These are phyloP conservation scores for Akanthomyces uredinophilus DNA, from an alignment of 2,329 filamentous ascomycete genomes.

Conservation along the genomic window DNA sequence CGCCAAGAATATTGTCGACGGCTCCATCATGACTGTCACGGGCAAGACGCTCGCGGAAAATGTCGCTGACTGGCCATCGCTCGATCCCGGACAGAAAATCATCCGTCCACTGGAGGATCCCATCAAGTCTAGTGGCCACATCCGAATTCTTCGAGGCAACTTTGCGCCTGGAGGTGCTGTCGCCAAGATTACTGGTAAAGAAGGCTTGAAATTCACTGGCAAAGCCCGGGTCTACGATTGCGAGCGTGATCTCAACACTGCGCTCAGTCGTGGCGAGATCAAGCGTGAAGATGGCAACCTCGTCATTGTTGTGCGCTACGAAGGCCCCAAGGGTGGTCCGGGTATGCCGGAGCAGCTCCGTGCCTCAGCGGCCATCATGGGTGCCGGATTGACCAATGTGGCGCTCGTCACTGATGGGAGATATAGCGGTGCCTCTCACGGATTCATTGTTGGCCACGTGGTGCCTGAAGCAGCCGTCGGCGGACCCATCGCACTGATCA, in stretches of 20 bases:
- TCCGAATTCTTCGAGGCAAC: slow-evolving; percentile 78
- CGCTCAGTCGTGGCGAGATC: slow-evolving; percentile 64
- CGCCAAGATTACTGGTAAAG: slow-evolving; percentile 90
- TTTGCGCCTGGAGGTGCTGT: slow-evolving; percentile 78
- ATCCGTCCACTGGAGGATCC: slow-evolving; percentile 64
- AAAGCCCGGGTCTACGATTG: slow-evolving; percentile 80
- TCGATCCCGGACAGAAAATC: slow-evolving; percentile 74
- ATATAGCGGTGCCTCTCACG: slow-evolving; percentile 83
- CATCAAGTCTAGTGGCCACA: slow-evolving; percentile 75
- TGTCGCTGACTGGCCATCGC: slow-evolving; percentile 67
- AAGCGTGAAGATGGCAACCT: slow-evolving; percentile 61
- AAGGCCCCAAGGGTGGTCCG: slow-evolving; percentile 87
- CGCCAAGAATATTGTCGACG: slow-evolving; percentile 69
- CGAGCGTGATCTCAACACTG: slow-evolving; percentile 71
- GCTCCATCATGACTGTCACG: slow-evolving; percentile 73
- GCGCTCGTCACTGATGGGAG: slow-evolving; percentile 89
- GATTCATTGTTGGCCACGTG: slow-evolving; percentile 91
- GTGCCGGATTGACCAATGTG: slow-evolving; percentile 79
- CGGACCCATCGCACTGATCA: slow-evolving; percentile 79
- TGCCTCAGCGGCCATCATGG: slow-evolving; percentile 86
- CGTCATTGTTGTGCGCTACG: slow-evolving; percentile 86
- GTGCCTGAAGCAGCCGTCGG: slow-evolving; percentile 85
- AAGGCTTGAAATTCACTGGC: slow-evolving; percentile 71
- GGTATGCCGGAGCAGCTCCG: slow-evolving; percentile 96
- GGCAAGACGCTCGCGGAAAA: slow-evolving; percentile 81